Conservation (phyloP, 2,329 filamentous ascomycete species). For the Bipolaris victoriae region DNA sequence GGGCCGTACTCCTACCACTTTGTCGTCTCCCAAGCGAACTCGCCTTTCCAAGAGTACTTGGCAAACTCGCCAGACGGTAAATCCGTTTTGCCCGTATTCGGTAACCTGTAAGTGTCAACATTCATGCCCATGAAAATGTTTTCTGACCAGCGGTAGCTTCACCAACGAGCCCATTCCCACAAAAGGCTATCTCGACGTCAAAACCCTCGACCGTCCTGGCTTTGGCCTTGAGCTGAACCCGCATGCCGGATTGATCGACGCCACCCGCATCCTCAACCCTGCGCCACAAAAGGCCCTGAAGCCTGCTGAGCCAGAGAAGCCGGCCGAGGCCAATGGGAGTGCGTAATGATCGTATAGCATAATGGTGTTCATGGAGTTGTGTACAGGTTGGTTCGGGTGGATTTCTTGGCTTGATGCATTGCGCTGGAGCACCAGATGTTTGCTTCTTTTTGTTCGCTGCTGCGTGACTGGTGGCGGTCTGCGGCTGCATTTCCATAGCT, state of each 20-base stretch:
- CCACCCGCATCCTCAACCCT: conserved; percentile 73
- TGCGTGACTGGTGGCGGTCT: background rate
- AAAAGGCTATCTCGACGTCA: conserved; percentile 79
- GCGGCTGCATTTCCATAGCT: background rate
- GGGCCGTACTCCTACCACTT: conserved; percentile 97
- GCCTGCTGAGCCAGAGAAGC: conserved; percentile 31
- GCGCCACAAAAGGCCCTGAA: conserved; percentile 56
- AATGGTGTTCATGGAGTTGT: conserved; percentile 16
- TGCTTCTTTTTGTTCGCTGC: conserved; percentile 4
- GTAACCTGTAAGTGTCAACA: conserved; percentile 81
- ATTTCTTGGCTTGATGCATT: conserved; percentile 14
- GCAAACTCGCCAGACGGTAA: conserved; percentile 92
- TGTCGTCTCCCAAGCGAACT: conserved; percentile 90
- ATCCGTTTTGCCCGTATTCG: conserved; percentile 89
- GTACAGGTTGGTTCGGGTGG: conserved; percentile 8
- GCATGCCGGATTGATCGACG: conserved; percentile 77
- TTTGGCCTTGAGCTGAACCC: conserved; percentile 90
- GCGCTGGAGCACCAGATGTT: conserved; percentile 4
- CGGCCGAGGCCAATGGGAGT: conserved; percentile 28
- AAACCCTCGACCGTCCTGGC: conserved; percentile 83
- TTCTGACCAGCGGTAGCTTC: conserved; percentile 7
- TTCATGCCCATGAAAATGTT: background rate
- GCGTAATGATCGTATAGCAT: conserved; percentile 15
- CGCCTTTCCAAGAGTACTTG: conserved; percentile 94
- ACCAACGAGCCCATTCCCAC: conserved; percentile 42